These are phyloP conservation scores for Sphaerulina populicola DNA, from an alignment of 2,329 filamentous ascomycete species.

Conservation along the genomic window DNA sequence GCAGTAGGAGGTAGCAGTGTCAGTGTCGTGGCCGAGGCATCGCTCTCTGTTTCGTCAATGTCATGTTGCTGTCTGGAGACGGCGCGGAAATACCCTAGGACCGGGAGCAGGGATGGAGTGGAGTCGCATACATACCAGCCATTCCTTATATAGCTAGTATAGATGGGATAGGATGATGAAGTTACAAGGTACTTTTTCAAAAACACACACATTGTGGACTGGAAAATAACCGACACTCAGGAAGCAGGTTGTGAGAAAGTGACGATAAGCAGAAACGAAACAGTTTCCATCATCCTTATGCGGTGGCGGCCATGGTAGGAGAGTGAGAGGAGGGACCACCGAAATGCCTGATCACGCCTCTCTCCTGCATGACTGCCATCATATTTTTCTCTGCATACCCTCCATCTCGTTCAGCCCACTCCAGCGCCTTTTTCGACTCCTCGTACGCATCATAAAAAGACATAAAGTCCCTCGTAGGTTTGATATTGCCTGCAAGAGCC, in stretches of 20 bases:
- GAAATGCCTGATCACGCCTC: constrained; percentile 8
- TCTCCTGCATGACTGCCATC: constrained; percentile 5
- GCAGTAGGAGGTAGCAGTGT: not conserved
- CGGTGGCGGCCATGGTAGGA: not conserved
- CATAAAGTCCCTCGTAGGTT: constrained; percentile 4
- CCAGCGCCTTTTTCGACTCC: constrained; percentile 4
- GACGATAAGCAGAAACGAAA: too few species aligned
- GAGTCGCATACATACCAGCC: not conserved
- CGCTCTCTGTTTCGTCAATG: not conserved
- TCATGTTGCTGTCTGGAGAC: not conserved
- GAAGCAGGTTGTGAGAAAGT: too few species aligned
- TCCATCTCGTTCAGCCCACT: constrained; percentile 6
- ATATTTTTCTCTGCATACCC: constrained; percentile 2
- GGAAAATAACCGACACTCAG: too few species aligned
- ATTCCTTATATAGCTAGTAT: too few species aligned
- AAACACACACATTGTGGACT: too few species aligned
- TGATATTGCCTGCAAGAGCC: not conserved
- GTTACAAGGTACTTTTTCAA: too few species aligned
- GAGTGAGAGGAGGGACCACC: not conserved
- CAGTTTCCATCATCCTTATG: too few species aligned
- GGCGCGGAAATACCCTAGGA: not conserved
- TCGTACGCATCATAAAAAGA: constrained; percentile 8
- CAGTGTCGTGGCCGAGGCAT: not conserved
- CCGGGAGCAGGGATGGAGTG: not conserved
- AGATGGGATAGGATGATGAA: too few species aligned